Conservation (phyloP, 352 stramenopile species). For the Nothophytophthora sp. region DNA sequence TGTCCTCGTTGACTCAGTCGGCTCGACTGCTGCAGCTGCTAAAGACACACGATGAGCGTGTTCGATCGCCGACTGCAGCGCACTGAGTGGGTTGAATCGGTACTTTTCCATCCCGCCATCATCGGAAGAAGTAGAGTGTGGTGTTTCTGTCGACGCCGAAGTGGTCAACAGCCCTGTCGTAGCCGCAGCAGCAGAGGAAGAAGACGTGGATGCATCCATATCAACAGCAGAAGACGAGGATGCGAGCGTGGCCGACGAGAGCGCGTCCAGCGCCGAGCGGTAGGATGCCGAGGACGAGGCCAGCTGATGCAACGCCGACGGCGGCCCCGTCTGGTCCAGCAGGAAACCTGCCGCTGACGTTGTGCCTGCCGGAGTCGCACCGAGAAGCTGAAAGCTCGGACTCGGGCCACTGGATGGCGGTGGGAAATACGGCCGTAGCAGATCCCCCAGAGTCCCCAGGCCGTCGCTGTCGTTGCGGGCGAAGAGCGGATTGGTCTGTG, state of each 20-base stretch:
- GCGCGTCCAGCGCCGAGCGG: constrained; percentile 26
- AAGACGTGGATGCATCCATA: not conserved
- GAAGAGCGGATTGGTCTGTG: constrained; percentile 57
- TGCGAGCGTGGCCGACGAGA: constrained; percentile 14
- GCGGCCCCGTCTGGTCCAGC: constrained; percentile 11
- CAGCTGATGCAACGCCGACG: constrained; percentile 54
- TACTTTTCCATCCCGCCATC: constrained; percentile 24
- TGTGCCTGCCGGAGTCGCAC: constrained; percentile 1
- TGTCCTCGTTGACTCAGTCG: not conserved
- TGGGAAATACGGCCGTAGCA: constrained; percentile 49
- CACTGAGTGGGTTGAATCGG: constrained; percentile 60
- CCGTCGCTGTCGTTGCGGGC: constrained; percentile 57
- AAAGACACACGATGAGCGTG: constrained; percentile 31
- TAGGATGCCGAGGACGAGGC: constrained; percentile 56
- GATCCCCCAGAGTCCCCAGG: constrained; percentile 39
- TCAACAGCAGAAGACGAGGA: constrained; percentile 8
- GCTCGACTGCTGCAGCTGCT: not conserved
- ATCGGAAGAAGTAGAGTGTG: not conserved
- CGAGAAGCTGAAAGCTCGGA: constrained; percentile 22
- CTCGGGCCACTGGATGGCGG: constrained; percentile 16
- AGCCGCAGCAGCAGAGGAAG: not conserved
- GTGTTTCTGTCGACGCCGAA: constrained; percentile 6
- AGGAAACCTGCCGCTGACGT: constrained; percentile 14
- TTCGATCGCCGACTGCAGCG: constrained; percentile 61
- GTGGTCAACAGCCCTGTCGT: constrained; percentile 1